These are phyloP conservation scores for Histomonas meleagridis DNA, from an alignment of 208 protist genomes.

Conservation along the genomic window DNA sequence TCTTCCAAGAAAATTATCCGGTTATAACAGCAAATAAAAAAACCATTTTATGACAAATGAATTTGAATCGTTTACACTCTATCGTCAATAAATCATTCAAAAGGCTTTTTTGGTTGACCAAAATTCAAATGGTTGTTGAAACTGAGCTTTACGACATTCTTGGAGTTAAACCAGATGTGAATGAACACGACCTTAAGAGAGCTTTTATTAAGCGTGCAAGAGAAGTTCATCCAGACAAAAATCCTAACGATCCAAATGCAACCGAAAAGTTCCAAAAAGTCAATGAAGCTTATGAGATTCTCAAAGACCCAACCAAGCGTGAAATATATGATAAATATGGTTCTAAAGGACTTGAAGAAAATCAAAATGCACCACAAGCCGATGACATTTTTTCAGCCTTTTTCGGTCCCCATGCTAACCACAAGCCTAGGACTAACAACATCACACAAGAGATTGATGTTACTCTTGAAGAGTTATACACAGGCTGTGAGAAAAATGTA, in stretches of 20 bases:
- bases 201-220: background rate
- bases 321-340: conserved; percentile 33
- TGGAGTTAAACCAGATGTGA: background rate
- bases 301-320: background rate
- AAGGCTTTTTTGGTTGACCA: too few relatives aligned
- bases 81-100: too few relatives aligned
- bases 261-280: conserved; percentile 22
- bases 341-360: background rate
- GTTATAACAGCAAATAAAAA: too few relatives aligned
- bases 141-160: conserved; percentile 24
- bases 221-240: conserved; percentile 18
- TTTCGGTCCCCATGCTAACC: background rate
- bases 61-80: too few relatives aligned
- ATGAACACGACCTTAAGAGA: conserved; percentile 1
- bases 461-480: conserved; percentile 23
- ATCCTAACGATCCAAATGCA: conserved; percentile 2
- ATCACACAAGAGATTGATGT: background rate
- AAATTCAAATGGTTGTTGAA: conserved; percentile 37
- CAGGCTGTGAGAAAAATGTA: conserved; percentile 25
- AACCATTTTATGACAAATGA: too few relatives aligned
- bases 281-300: conserved; percentile 28
- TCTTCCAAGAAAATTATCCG: too few relatives aligned
- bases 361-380: background rate
- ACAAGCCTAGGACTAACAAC: background rate
- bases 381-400: conserved; percentile 3